Percentiles rank a stretch among this genome's conserved stretches.
Conservation (phyloP, 192 early-diverging fungal genomes). For the Backusella tuberculispora region DNA sequence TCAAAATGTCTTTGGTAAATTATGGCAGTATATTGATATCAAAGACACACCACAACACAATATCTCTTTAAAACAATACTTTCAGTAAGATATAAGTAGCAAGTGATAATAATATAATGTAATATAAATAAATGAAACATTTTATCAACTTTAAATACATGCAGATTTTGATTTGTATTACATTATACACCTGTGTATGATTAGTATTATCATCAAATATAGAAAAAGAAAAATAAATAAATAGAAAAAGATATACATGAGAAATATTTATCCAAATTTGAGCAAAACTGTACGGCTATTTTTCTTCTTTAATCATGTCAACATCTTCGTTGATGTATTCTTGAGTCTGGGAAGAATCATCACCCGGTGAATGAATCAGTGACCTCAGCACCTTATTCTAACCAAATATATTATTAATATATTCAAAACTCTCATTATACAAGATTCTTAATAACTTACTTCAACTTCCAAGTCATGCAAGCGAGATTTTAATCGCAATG, state of each 20-base stretch:
- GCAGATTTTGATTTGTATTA: not conserved
- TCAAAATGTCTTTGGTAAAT: too few species aligned
- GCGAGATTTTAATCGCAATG: not conserved
- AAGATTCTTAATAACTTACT: not conserved
- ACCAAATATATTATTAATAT: not conserved
- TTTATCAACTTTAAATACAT: slow-evolving; percentile 8
- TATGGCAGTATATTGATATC: too few species aligned
- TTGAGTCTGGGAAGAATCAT: not conserved
- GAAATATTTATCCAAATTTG: not conserved
- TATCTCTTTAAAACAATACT: too few species aligned
- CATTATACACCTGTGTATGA: not conserved
- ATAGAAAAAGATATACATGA: not conserved
- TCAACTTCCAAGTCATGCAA: slow-evolving; percentile 29
- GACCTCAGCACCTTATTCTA: slow-evolving; percentile 23
- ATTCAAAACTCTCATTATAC: not conserved
- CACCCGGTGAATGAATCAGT: not conserved
- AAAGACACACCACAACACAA: too few species aligned
- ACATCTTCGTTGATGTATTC: not conserved
- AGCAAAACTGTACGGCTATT: not conserved
- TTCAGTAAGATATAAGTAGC: too few species aligned
- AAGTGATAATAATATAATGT: not conserved
- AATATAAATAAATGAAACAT: not conserved
- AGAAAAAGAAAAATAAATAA: not conserved
- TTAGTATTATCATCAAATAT: not conserved
- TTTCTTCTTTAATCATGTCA: slow-evolving; percentile 1